Percentiles rank a stretch among this genome's conserved stretches.
These are phyloP conservation scores for Galeopsis tetrahit DNA, from an alignment of 257 asterid species.

Conservation along the genomic window DNA sequence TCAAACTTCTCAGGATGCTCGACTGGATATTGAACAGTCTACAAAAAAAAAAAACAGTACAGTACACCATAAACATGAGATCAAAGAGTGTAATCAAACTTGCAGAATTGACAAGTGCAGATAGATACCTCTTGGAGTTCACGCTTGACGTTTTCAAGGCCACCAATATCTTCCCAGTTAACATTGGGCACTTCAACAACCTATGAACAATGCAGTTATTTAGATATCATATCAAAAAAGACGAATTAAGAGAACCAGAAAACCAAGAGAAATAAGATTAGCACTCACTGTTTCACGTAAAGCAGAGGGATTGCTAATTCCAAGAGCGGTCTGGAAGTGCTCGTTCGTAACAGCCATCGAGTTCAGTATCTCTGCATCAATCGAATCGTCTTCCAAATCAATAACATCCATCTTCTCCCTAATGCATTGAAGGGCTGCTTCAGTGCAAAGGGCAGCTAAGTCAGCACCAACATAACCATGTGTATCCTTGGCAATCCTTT, in stretches of 20 bases:
- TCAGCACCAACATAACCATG: slow-evolving; percentile 97
- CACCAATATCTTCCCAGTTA: slow-evolving; percentile 89
- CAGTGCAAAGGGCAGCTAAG: slow-evolving; percentile 94
- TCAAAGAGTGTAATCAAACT: slow-evolving; percentile 1
- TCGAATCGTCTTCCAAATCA: slow-evolving; percentile 84
- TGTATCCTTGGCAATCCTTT: slow-evolving; percentile 75
- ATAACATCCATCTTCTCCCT: slow-evolving; percentile 98
- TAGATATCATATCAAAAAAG: slow-evolving; percentile 9
- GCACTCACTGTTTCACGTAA: slow-evolving; percentile 82
- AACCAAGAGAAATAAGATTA: slow-evolving; percentile 8
- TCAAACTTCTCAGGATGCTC: slow-evolving; percentile 98
- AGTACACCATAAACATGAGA: slow-evolving; percentile 13
- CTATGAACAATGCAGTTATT: slow-evolving; percentile 40
- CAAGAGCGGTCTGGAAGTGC: slow-evolving; percentile 88
- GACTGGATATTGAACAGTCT: slow-evolving; percentile 97
- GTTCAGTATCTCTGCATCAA: slow-evolving; percentile 89
- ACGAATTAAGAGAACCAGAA: background rate
- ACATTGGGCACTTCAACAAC: slow-evolving; percentile 93
- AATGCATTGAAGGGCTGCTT: slow-evolving; percentile 94
- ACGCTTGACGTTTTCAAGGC: slow-evolving; percentile 86
- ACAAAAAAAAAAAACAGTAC: slow-evolving; percentile 27
- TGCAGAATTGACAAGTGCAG: background rate
- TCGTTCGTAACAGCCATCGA: slow-evolving; percentile 95
- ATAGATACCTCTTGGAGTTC: slow-evolving; percentile 88
- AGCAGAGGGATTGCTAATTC: slow-evolving; percentile 96